Percentiles rank a stretch among this genome's conserved stretches.
These are phyloP conservation scores for Acorus gramineus DNA, from an alignment of 106 monocot species.

Conservation along the genomic window DNA sequence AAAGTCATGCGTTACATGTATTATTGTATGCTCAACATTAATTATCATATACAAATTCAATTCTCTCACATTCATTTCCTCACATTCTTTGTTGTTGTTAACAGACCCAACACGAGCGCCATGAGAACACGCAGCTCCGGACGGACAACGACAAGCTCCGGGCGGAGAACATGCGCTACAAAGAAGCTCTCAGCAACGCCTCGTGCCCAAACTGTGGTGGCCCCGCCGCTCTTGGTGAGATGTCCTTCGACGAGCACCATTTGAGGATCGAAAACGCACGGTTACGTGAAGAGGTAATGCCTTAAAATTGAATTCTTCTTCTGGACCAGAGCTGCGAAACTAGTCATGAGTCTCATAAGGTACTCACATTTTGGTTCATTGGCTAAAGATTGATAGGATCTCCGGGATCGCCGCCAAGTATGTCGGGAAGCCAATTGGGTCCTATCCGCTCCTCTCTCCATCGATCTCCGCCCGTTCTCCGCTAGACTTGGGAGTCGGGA, in stretches of 20 bases:
- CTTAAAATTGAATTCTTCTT: not conserved
- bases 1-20: too few relatives aligned
- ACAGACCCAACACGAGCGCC: constrained; percentile 88
- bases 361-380: too few relatives aligned
- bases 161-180: constrained; percentile 71
- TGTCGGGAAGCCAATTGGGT: constrained; percentile 53
- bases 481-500: constrained; percentile 26
- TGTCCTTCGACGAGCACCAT: constrained; percentile 95
- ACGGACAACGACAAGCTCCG: constrained; percentile 87
- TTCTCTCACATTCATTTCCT: too few relatives aligned
- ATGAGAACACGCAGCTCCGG: constrained; percentile 75
- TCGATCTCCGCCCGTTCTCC: constrained; percentile 25
- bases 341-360: too few relatives aligned
- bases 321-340: too few relatives aligned
- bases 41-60: too few relatives aligned
- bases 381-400: constrained; percentile 66
- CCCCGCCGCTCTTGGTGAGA: constrained; percentile 81
- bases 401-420: constrained; percentile 84
- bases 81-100: not conserved
- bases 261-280: constrained; percentile 75
- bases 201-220: constrained; percentile 96
- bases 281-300: constrained; percentile 73
- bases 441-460: constrained; percentile 38
- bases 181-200: constrained; percentile 68
- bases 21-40: too few relatives aligned